These are phyloP conservation scores for Solanum verrucosum DNA, from an alignment of 257 asterid species.

Conservation along the genomic window DNA sequence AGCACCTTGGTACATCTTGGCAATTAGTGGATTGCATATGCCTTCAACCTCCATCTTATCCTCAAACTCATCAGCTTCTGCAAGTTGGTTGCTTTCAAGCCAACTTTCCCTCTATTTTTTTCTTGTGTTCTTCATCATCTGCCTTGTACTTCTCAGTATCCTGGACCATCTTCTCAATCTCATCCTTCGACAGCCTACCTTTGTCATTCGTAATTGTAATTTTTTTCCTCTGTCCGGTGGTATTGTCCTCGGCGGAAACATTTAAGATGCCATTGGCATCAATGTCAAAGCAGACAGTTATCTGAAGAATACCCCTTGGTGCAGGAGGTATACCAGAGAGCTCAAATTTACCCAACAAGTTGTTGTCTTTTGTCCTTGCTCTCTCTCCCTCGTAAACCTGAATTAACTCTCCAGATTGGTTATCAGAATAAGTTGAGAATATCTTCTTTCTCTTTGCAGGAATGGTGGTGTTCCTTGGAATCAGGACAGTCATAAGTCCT, in stretches of 20 bases:
- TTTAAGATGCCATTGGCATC: background rate
- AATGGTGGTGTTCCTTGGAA: background rate
- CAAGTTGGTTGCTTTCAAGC: background rate
- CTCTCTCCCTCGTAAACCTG: conserved; percentile 5
- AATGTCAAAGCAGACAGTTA: background rate
- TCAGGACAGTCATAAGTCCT: background rate
- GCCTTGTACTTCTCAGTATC: conserved; percentile 1
- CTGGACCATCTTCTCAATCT: background rate
- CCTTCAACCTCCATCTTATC: conserved; percentile 1
- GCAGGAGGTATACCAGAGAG: background rate
- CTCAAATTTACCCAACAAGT: background rate
- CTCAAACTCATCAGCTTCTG: background rate
- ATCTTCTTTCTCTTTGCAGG: background rate
- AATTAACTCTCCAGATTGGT: background rate
- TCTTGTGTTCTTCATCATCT: background rate
- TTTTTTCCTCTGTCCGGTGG: background rate
- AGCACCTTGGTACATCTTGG: background rate
- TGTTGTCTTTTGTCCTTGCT: background rate
- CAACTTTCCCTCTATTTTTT: background rate
- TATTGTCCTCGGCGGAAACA: background rate
- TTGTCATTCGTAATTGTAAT: background rate
- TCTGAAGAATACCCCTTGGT: background rate
- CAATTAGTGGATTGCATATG: background rate
- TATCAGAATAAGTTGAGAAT: conserved; percentile 4
- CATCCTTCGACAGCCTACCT: background rate